phyloP scores from a whole-genome alignment of 2,329 filamentous ascomycete genomes.

The Fusarium torreyae region DNA sequence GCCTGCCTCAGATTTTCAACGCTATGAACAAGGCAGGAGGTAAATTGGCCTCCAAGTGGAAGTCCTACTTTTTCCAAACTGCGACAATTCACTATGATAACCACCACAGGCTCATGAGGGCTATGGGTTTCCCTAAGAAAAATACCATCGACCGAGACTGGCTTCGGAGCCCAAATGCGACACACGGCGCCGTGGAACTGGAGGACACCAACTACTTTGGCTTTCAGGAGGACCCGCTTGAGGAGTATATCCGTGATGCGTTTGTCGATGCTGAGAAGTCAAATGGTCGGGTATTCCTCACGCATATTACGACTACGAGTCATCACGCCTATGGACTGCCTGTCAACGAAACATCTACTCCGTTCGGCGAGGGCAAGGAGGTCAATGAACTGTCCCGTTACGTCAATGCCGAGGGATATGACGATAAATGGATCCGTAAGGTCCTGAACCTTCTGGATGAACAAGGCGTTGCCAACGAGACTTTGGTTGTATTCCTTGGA shows the following conservation, averaged over 20 bases:
- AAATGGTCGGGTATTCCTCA: conserved; percentile 53
- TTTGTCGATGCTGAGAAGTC: conserved; percentile 51
- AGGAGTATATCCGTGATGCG: conserved; percentile 53
- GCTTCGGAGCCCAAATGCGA: conserved; percentile 49
- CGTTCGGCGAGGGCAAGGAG: conserved; percentile 39
- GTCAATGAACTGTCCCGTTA: conserved; percentile 52
- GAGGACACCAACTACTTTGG: conserved; percentile 57
- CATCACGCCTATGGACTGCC: conserved; percentile 54
- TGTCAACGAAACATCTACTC: conserved; percentile 45
- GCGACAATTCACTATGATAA: conserved; percentile 55
- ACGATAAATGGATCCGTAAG: conserved; percentile 53
- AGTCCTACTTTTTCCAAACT: conserved; percentile 54
- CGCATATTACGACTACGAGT: conserved; percentile 55
- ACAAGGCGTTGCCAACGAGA: conserved; percentile 54
- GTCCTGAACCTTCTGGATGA: conserved; percentile 51
- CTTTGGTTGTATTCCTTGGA: conserved; percentile 52
- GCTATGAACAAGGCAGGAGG: conserved; percentile 51
- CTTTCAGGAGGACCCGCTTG: conserved; percentile 52
- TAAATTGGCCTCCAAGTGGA: conserved; percentile 47
- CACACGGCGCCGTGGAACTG: conserved; percentile 50
- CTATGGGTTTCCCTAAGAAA: conserved; percentile 51
- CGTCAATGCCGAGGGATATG: conserved; percentile 52
- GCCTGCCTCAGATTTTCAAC: conserved; percentile 58
- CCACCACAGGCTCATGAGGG: conserved; percentile 52
- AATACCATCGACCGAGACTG: conserved; percentile 51